Evolutionary conservation across 306 rosid genomes (phyloP).

Genomic region (Prunus mira): DNA sequence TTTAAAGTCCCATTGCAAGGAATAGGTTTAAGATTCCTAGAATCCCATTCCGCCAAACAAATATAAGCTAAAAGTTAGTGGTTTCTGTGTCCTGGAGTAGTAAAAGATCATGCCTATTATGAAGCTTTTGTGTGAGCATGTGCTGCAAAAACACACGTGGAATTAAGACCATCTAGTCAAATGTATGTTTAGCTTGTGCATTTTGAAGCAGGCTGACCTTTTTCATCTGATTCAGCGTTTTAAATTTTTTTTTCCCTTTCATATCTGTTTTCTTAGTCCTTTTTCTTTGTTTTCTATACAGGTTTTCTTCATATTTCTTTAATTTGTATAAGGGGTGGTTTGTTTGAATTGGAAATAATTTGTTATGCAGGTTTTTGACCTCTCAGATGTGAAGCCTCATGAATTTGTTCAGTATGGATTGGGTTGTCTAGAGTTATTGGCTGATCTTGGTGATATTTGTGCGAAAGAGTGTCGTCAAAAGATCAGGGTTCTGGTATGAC

Average conservation of each 20-base stretch:
- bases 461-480: constrained; percentile 83
- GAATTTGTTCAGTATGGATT: constrained; percentile 84
- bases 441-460: constrained; percentile 60
- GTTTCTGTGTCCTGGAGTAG: background rate
- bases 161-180: constrained; percentile 2
- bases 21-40: too few species aligned
- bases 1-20: background rate
- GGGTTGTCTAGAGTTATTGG: constrained; percentile 75
- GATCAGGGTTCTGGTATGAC: constrained; percentile 83
- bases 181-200: background rate
- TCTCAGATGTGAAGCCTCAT: constrained; percentile 85
- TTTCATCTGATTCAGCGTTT: background rate
- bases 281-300: background rate
- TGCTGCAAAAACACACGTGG: background rate
- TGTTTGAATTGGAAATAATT: constrained; percentile 9
- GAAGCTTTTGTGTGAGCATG: constrained; percentile 2
- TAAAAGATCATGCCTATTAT: background rate
- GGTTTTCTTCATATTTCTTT: background rate
- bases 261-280: background rate
- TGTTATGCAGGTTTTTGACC: constrained; percentile 72
- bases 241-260: background rate
- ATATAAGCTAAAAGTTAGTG: background rate
- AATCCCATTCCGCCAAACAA: background rate
- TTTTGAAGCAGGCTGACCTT: constrained; percentile 7
- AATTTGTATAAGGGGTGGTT: background rate